Percentiles rank a stretch among this genome's conserved stretches.
Evolutionary conservation across 257 asterid genomes (phyloP).

Genomic region (Przewalskia tangutica): DNA sequence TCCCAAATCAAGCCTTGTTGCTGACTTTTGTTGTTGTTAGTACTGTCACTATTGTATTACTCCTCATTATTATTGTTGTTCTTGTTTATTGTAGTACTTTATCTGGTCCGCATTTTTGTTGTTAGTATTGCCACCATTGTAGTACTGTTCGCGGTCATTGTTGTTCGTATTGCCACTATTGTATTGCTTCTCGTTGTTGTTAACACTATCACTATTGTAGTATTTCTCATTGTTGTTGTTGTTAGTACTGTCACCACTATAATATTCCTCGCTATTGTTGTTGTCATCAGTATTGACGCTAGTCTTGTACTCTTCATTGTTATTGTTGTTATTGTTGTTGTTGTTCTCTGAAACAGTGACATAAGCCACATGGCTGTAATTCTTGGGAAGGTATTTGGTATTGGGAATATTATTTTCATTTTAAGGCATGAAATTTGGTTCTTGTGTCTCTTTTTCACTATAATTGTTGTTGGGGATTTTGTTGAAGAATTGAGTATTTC

Average conservation of each 20-base stretch:
- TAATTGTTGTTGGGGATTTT: slow-evolving; percentile 27
- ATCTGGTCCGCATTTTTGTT: neutral
- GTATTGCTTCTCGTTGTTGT: too few species aligned
- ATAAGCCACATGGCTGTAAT: slow-evolving; percentile 59
- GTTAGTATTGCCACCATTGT: neutral
- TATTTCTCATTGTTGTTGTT: neutral
- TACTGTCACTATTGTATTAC: neutral
- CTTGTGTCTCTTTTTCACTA: neutral
- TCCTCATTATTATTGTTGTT: too few species aligned
- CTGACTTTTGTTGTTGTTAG: neutral
- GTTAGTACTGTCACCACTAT: neutral
- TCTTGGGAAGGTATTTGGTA: slow-evolving; percentile 48
- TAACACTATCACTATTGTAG: neutral
- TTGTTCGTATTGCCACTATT: too few species aligned
- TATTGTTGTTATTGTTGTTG: neutral
- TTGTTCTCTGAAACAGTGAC: slow-evolving; percentile 42
- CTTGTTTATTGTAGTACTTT: neutral
- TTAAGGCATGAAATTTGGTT: slow-evolving; percentile 42
- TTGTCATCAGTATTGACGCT: too few species aligned
- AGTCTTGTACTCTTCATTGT: neutral
- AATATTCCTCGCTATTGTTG: too few species aligned
- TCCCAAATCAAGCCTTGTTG: too few species aligned
- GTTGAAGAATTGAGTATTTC: slow-evolving; percentile 68
- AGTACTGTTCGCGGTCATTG: neutral
- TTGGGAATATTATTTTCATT: slow-evolving; percentile 28